Evolutionary conservation across 495 filamentous ascomycete genomes (phyloP), one percentile per base, ranked within the genome.

Genomic region (Choiromyces venosus): DNA sequence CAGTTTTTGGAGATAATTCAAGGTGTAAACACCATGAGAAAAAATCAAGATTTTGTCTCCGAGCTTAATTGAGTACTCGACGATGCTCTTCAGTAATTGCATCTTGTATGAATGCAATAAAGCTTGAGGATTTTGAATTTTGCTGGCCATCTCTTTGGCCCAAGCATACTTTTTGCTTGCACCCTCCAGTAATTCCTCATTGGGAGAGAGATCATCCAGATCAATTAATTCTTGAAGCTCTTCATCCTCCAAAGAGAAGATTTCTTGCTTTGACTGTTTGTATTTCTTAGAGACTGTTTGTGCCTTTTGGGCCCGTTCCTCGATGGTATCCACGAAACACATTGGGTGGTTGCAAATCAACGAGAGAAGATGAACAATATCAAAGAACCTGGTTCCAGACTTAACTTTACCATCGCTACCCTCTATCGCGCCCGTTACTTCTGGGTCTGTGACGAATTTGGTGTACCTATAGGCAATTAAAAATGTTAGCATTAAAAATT

Each of bases 31-130:
- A 36, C 88, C 91, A 52, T 93, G 91, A 0, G 91, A 92, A 76
- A 97, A 97, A 4, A 97, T 82, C 2, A 98, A 83, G 19, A 92
- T 85, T 76, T 93, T 91, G 79, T 98, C 94, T 0, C 85, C 85
- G 1, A 85, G 82, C 8, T 76, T 81, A 65, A 87, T 85, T 16
- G 88, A 89, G 67, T 88, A 85, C 0, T 88, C 80, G 1, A 97
- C 75, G 65, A 97, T 94, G 25, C 83, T 82, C 33, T 88, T 77
- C 18, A 95, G 82, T 0, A 94, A 83, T n/a, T 83, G 64, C 10
- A 90, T 85, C 76, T 94, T 93, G 78, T 89, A 84, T 3, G 92
- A 93, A 36, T 86, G 74, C 35, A 79, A 75, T 0, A 86, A 73
- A 0, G 84, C 71, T 38, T 80, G 71, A 14, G 82, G 70, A 14